phyloP scores from a whole-genome alignment of 257 asterid species.

The Nicotiana tabacum region DNA sequence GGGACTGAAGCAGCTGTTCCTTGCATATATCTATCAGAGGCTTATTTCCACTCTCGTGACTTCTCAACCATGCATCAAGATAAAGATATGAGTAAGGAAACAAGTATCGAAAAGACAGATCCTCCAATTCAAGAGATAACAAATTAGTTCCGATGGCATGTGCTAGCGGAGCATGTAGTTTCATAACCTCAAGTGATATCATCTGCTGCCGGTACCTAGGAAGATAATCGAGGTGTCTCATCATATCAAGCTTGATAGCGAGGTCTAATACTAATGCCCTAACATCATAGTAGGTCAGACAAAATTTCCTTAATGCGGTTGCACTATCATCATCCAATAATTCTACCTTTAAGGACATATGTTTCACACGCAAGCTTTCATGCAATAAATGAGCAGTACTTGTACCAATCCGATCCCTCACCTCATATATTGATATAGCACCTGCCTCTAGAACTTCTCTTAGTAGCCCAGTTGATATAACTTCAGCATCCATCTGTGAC shows the following conservation, averaged over 20 bases:
- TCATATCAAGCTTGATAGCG: constrained; percentile 74
- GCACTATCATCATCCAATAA: constrained; percentile 61
- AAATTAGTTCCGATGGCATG: constrained; percentile 65
- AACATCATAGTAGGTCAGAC: constrained; percentile 79
- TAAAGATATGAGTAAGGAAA: constrained; percentile 81
- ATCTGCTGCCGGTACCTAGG: constrained; percentile 84
- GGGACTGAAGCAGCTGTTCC: constrained; percentile 65
- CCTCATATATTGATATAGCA: constrained; percentile 48
- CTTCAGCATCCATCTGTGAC: constrained; percentile 90
- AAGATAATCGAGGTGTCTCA: constrained; percentile 74
- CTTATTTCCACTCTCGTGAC: constrained; percentile 58
- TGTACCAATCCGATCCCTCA: constrained; percentile 57
- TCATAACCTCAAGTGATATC: constrained; percentile 69
- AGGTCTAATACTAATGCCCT: constrained; percentile 82
- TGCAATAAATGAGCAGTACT: constrained; percentile 78
- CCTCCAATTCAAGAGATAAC: constrained; percentile 79
- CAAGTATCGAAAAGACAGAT: constrained; percentile 74
- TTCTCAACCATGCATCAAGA: constrained; percentile 78
- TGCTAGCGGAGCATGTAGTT: constrained; percentile 88
- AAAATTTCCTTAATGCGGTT: constrained; percentile 66
- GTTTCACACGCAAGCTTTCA: constrained; percentile 69
- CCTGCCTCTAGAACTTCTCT: constrained; percentile 65
- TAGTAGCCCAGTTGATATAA: constrained; percentile 77
- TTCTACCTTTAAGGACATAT: constrained; percentile 60
- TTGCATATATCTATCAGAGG: constrained; percentile 56